Evolutionary conservation across 148 eudicot species (phyloP), one percentile per base, ranked within the genome.

Genomic region (Vaccinium macrocarpon): DNA sequence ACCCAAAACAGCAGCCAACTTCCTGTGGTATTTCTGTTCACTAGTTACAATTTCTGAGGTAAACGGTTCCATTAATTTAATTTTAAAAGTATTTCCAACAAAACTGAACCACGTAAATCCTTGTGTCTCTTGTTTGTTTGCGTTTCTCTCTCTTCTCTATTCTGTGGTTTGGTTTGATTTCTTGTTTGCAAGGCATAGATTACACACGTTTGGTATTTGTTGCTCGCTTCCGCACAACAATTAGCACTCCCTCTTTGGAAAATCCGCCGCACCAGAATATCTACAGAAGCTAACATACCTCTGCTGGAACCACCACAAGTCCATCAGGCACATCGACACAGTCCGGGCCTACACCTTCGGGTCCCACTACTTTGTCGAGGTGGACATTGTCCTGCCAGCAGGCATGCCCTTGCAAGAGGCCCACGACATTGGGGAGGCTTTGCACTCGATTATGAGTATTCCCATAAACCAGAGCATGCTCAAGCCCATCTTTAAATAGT

Each of bases 271-370:
- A 2, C 99, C 99, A 55, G 98, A 93, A 84, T 95, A 88, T 76
- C 78, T 97, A 64, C 97, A 92, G 86, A 97, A 97, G 86, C 91
- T 97, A 3, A 97, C 99, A 25, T 97, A 93, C 89, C 93, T 97
- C 56, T 91, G 93, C 81, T 94, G 97, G 97, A 92, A 94, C 87
- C 97, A 94, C 85, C 95, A 94, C 88, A 91, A 92, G 88, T 88
- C 93, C 66, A 87, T 94, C 82, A 88, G 85, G 83, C 95, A 94
- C 84, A 94, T 93, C 11, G 94, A 93, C 87, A 93, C 95, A 0
- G 95, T 93, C 53, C 89, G 95, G 52, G 95, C 95, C 27, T 93
- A 93, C 89, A 93, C 95, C 0, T 93, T 91, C 52, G 95, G 95
- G 46, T 93, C 95, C 21, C 94, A 93, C 91, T 93, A 91, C 86